Evolutionary conservation across 345 rosid species (phyloP).

Genomic region (Salix suchowensis): DNA sequence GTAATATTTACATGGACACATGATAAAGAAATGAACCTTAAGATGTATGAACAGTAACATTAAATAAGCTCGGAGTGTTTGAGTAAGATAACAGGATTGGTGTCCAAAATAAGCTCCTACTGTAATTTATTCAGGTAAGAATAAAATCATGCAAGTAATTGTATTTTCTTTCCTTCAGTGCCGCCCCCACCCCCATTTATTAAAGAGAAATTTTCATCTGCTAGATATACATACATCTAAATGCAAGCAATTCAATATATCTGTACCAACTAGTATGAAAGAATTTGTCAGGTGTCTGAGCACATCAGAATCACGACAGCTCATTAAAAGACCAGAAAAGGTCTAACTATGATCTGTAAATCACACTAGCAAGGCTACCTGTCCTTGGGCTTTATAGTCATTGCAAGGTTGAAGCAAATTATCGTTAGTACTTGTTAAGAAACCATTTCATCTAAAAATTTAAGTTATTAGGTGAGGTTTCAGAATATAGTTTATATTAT

Average conservation of each 20-base stretch:
- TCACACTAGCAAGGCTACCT: constrained; percentile 39
- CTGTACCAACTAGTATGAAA: background rate
- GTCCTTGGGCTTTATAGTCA: constrained; percentile 87
- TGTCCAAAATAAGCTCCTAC: background rate
- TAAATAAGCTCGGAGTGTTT: background rate
- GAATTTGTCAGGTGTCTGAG: background rate
- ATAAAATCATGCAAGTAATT: no score
- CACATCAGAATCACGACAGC: background rate
- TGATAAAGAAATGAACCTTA: background rate
- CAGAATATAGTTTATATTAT: no score
- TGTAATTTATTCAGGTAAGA: no score
- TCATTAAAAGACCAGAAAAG: background rate
- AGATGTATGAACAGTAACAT: background rate
- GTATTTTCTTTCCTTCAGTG: no score
- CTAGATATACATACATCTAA: no score
- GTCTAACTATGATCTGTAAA: background rate
- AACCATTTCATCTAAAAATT: no score
- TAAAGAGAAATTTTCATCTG: no score
- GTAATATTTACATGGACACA: background rate
- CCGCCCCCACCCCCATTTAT: no score
- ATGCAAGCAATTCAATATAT: no score
- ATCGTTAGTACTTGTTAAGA: constrained; percentile 46
- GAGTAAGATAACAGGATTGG: background rate
- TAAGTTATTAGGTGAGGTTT: no score
- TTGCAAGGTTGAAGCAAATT: constrained; percentile 84